phyloP scores from a whole-genome alignment of 163 green algal species.

The Chlorella variabilis region DNA sequence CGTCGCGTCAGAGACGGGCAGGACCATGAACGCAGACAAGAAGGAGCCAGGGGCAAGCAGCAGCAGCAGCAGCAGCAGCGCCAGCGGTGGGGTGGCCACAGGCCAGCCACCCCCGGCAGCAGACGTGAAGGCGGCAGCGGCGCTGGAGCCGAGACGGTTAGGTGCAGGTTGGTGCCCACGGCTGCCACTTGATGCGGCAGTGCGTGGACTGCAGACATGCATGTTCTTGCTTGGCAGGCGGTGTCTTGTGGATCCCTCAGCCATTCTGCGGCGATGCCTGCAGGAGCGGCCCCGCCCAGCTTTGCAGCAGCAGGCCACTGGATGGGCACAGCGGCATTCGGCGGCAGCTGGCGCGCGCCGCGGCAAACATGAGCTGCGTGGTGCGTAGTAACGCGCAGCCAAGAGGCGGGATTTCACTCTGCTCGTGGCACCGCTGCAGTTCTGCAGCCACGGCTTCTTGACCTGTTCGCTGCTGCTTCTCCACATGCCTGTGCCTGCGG shows the following conservation, averaged over 20 bases:
- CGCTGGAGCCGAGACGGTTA: constrained; percentile 7
- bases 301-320: constrained; percentile 21
- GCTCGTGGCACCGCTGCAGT: too few species aligned
- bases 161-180: too few species aligned
- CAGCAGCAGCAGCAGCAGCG: constrained; percentile 10
- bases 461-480: too few species aligned
- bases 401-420: too few species aligned
- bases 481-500: too few species aligned
- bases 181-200: too few species aligned
- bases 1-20: constrained; percentile 39
- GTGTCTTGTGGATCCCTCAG: not conserved
- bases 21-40: constrained; percentile 32
- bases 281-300: constrained; percentile 2
- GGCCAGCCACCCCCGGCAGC: not conserved
- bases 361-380: too few species aligned
- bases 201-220: too few species aligned
- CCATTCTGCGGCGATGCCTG: not conserved
- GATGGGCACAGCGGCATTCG: not conserved
- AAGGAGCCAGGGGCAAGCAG: not conserved
- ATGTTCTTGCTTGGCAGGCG: too few species aligned
- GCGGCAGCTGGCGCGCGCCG: too few species aligned
- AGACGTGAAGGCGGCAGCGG: constrained; percentile 13
- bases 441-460: too few species aligned
- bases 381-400: too few species aligned
- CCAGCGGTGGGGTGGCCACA: not conserved